Percentiles rank a stretch among this genome's conserved stretches.
Evolutionary conservation across 441 rosid genomes (phyloP).

Genomic region (Cnidoscolus chayamansa): DNA sequence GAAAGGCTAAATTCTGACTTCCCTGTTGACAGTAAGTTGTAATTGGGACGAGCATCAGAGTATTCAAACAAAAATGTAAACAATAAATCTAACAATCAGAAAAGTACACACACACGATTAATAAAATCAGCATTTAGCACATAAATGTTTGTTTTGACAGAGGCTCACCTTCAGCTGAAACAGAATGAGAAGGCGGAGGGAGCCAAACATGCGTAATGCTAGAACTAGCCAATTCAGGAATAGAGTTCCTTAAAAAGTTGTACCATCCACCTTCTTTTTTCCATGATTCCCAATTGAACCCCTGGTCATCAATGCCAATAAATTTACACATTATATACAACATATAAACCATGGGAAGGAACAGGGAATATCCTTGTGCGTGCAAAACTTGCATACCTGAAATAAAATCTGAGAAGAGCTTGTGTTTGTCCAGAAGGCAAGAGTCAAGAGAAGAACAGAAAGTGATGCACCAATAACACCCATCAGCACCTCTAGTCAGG

Average conservation of each 20-base stretch:
- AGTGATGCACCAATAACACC: not conserved
- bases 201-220: constrained; percentile 3
- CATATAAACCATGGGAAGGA: not conserved
- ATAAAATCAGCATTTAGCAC: not conserved
- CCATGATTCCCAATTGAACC: not conserved
- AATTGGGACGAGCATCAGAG: not conserved
- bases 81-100: not conserved
- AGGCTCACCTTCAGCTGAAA: not conserved
- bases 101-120: not conserved
- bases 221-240: not conserved
- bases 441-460: not conserved
- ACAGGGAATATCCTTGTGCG: not conserved
- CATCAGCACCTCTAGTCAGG: not conserved
- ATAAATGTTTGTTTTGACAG: not conserved
- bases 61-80: not conserved
- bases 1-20: not conserved
- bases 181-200: not conserved
- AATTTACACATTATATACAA: not conserved
- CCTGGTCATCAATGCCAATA: not conserved
- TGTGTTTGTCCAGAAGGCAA: not conserved
- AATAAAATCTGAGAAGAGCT: not conserved
- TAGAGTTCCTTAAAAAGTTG: not conserved
- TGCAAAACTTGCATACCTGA: not conserved
- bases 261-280: not conserved
- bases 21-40: no score